phyloP scores from a whole-genome alignment of 2,329 filamentous ascomycete species.

The Ophiocordyceps camponoti-floridani region DNA sequence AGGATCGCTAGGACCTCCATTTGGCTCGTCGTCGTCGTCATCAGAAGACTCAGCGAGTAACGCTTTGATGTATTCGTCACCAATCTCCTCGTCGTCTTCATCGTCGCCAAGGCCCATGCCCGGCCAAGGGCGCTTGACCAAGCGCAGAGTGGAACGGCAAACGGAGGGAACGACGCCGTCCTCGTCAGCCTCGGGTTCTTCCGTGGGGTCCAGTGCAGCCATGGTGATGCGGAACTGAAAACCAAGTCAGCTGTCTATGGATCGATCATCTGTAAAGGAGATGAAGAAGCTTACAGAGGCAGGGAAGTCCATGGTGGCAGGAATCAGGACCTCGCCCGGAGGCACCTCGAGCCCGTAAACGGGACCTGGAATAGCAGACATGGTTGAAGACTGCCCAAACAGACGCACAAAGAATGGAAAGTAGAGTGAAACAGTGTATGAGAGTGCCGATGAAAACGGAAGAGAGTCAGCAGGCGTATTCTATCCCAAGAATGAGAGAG shows the following conservation, averaged over 20 bases:
- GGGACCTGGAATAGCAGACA: conserved; percentile 50
- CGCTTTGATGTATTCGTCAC: conserved; percentile 45
- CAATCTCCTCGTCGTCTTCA: conserved; percentile 43
- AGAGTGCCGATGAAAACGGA: not conserved
- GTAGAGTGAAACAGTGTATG: not conserved
- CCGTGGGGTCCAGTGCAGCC: conserved; percentile 89
- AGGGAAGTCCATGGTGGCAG: conserved; percentile 61
- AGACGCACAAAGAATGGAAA: not conserved
- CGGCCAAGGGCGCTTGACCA: conserved; percentile 56
- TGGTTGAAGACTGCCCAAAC: conserved; percentile 14
- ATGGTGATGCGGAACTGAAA: conserved; percentile 87
- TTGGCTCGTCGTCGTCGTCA: conserved; percentile 47
- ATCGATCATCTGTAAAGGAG: too few relatives aligned
- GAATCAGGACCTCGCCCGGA: conserved; percentile 64
- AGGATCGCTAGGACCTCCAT: conserved; percentile 83
- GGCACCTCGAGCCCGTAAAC: conserved; percentile 89
- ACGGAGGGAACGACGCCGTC: conserved; percentile 41
- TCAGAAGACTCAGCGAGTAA: conserved; percentile 34
- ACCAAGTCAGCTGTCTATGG: conserved; percentile 9
- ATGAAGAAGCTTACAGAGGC: conserved; percentile 51
- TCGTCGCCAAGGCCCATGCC: conserved; percentile 29
- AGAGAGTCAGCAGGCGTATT: too few relatives aligned
- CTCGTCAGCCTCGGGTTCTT: conserved; percentile 47
- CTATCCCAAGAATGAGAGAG: too few relatives aligned
- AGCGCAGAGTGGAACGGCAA: conserved; percentile 73